Percentiles rank a stretch among this genome's conserved stretches.
These are phyloP conservation scores for Vitis rupestris DNA, from an alignment of 164 flowering plant genomes.

Conservation along the genomic window DNA sequence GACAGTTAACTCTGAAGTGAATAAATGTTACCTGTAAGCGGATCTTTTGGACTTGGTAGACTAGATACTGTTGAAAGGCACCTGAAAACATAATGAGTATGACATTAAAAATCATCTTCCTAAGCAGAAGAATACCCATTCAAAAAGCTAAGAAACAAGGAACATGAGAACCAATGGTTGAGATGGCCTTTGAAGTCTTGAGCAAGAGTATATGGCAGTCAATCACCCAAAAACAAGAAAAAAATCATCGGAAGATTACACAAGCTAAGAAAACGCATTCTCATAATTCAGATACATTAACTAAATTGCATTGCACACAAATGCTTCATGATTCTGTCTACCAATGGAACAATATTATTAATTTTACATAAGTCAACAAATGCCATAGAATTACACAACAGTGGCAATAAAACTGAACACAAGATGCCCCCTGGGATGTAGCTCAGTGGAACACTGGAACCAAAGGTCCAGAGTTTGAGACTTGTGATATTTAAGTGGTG, in stretches of 20 bases:
- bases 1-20: background rate
- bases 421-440: no score
- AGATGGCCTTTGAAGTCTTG: background rate
- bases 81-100: slow-evolving; percentile 33
- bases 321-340: no score
- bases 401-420: no score
- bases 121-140: background rate
- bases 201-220: background rate
- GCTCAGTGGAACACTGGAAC: no score
- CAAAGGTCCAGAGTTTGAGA: no score
- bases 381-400: no score
- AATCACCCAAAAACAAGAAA: background rate
- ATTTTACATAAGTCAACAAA: no score
- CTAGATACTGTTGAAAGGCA: slow-evolving; percentile 83
- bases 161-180: background rate
- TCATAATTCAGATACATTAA: no score
- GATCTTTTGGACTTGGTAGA: slow-evolving; percentile 87
- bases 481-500: no score
- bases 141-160: background rate
- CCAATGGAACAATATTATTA: no score
- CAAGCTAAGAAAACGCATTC: no score
- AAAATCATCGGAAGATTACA: background rate
- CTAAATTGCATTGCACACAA: no score
- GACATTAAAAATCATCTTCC: background rate
- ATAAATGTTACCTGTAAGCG: slow-evolving; percentile 71